phyloP scores from a whole-genome alignment of 352 stramenopile genomes.

The Phytophthora nicotianae region DNA sequence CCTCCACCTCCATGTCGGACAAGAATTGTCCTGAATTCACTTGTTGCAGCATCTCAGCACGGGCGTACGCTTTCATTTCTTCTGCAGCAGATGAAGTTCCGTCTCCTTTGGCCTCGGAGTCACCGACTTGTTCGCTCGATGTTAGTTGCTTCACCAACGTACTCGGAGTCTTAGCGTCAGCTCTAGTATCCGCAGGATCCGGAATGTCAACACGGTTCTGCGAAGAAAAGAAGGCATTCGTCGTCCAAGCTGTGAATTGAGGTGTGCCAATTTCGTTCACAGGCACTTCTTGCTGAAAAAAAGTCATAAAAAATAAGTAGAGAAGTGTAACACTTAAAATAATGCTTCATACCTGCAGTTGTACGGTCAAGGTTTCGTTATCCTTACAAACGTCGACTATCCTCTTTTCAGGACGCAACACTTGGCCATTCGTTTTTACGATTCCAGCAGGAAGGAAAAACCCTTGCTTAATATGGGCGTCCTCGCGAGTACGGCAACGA shows the following conservation, averaged over 20 bases:
- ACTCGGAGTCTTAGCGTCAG: conserved; percentile 12
- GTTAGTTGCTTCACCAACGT: conserved; percentile 3
- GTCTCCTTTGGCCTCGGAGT: conserved; percentile 34
- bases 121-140: conserved; percentile 15
- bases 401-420: conserved; percentile 52
- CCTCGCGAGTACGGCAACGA: conserved; percentile 73
- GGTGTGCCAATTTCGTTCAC: conserved; percentile 86
- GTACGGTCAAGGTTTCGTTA: conserved; percentile 67
- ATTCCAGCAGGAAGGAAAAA: conserved; percentile 81
- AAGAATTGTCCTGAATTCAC: conserved; percentile 81
- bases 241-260: conserved; percentile 63
- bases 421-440: conserved; percentile 47
- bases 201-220: conserved; percentile 28
- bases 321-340: not conserved
- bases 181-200: conserved; percentile 11
- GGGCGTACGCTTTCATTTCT: conserved; percentile 69
- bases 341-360: conserved; percentile 54
- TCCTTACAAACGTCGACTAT: conserved; percentile 76
- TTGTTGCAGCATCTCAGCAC: conserved; percentile 71
- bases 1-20: conserved; percentile 80
- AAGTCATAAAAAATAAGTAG: not conserved
- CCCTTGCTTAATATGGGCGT: conserved; percentile 73
- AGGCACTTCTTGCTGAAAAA: conserved; percentile 67
- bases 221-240: conserved; percentile 61
- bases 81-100: conserved; percentile 30